phyloP scores from a whole-genome alignment of 768 basidiomycete genomes.

The Asterophora lycoperdoides region DNA sequence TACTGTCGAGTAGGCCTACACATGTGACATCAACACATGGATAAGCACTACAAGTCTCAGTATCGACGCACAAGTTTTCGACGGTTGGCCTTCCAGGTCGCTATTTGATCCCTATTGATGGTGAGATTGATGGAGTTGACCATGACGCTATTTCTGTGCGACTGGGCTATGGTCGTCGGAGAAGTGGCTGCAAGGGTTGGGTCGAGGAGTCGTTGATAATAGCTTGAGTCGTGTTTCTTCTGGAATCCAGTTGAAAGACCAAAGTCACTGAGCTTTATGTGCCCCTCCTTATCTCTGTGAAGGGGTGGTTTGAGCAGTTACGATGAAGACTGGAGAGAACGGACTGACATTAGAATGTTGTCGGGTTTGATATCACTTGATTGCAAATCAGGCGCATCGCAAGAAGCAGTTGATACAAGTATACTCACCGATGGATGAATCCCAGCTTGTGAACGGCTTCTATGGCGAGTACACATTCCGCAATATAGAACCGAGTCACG shows the following conservation, averaged over 20 bases:
- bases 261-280: constrained; percentile 97
- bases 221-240: constrained; percentile 93
- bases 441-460: constrained; percentile 97
- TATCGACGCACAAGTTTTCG: constrained; percentile 73
- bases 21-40: constrained; percentile 1
- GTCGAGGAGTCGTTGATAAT: constrained; percentile 88
- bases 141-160: constrained; percentile 89
- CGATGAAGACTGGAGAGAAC: constrained; percentile 30
- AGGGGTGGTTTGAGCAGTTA: constrained; percentile 3
- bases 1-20: constrained; percentile 93
- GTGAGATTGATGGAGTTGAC: constrained; percentile 97
- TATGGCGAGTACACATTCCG: constrained; percentile 96
- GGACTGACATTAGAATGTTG: constrained; percentile 65
- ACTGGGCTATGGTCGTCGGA: constrained; percentile 36
- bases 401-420: background rate
- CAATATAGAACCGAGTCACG: constrained; percentile 96
- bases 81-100: constrained; percentile 98
- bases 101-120: constrained; percentile 89
- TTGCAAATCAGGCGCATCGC: constrained; percentile 2
- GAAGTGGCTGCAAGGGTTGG: constrained; percentile 47
- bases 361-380: constrained; percentile 97
- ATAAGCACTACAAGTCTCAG: background rate
- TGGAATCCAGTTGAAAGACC: constrained; percentile 99
- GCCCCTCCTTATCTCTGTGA: constrained; percentile 80
- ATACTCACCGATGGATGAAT: constrained; percentile 87